Evolutionary conservation across 2,329 filamentous ascomycete species (phyloP), one percentile per base, ranked within the genome.

Genomic region (Ceratocystis alfenasii): DNA sequence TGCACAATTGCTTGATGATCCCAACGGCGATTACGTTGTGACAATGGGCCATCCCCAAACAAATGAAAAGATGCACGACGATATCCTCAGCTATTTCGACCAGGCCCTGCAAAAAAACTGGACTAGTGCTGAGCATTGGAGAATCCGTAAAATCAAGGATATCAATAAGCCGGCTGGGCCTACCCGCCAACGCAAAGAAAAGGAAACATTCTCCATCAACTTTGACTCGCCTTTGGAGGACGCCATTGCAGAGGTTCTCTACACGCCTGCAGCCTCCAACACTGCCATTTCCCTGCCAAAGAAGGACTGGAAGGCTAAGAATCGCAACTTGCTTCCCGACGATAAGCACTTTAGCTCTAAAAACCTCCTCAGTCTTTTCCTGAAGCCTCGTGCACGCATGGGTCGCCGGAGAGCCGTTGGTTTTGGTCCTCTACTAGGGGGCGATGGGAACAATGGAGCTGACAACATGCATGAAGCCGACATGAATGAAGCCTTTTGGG

Each of bases 331-430:
- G 2, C 84, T 99, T 3, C 93, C 95, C 1, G 94, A 99, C 72
- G 94, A 99, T 77, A 96, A 96, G 76, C 92, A 97, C 74, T 97
- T 99, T 79, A 96, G 92, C 77, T 97, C 93, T 7, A 89, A 88
- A 73, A 90, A 95, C 70, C 80, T 99, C 0, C 80, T 97, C 5
- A 88, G 86, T 63, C 82, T 99, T 1, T 99, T 97, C 81, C 81
- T 97, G 33, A 99, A 99, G 75, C 94, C 94, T 33, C 95, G 92
- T 74, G 90, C 92, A 10, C 87, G 88, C 53, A 83, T 96, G 75
- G 86, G 88, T 57, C 83, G 85, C 66, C 83, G 86, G 61, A 85
- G 81, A 69, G 64, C 64, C 3, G 64, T 55, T 25, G 67, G 67
- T 6, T 63, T 68, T 30, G 66, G 66, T 12, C 33, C 66, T 44